Base-by-base conservation (phyloP, 441 rosid genomes). In the Bocquillonia castaneifolia region DNA sequence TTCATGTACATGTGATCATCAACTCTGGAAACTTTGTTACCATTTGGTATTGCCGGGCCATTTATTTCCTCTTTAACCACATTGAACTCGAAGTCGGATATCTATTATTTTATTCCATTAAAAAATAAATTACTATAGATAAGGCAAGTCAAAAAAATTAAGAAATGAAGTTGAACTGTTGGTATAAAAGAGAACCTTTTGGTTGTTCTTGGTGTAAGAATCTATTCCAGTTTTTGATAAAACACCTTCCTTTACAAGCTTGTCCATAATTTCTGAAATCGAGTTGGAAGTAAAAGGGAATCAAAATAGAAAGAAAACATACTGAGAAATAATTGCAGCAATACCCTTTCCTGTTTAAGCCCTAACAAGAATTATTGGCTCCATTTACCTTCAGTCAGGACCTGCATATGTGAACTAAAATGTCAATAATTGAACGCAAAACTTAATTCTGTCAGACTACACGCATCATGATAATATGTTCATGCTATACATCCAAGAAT, bases 261-360 rank as follows among this genome's bases (percentile, higher is more conserved):
- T 90, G 75, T 82, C 92, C 87, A 88, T 77, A 71, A 94, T 88
- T 78, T 90, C 98, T 94, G 90, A 75, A 77, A 73, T 76, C 62
- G 62, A 67, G n/a, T n/a, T n/a, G n/a, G n/a, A n/a, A n/a, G n/a
- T 74, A 22, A 64, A 65, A 72, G 25, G 42, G 64, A 44, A 59
- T 14, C 50, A 55, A 68, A 63, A 50, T 36, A 55, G 39, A 69
- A 48, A 57, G 31, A 66, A 37, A 60, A 42, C 3, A n/a, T 44
- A 26, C 34, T 20, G 64, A 55, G 28, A 48, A 66, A 31, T 52
- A 59, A 56, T 50, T 3, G 48, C 36, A 73, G 68, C 67, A 67
- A 59, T 36, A 54, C 26, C 61, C 53, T 56, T 36, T 61, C 37
- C 72, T 51, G n/a, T 69, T 59, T 51, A 48, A 71, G 61, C 69